phyloP scores from a whole-genome alignment of 2,329 filamentous ascomycete species.

The Colletotrichum lindemuthianum region DNA sequence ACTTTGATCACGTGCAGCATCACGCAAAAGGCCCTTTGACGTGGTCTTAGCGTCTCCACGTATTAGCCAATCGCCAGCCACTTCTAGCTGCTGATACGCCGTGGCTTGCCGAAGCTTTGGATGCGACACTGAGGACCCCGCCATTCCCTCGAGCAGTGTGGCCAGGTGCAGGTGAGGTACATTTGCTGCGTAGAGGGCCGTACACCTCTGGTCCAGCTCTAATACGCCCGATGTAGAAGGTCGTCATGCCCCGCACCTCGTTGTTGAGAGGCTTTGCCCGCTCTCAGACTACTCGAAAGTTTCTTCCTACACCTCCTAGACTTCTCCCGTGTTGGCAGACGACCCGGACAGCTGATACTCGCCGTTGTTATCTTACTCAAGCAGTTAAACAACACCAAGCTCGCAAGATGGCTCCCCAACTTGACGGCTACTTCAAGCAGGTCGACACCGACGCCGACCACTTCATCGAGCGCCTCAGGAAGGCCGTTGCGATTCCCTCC shows the following conservation, averaged over 20 bases:
- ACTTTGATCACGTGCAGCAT: conserved; percentile 1
- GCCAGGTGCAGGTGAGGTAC: conserved; percentile 29
- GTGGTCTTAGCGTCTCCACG: conserved; percentile 28
- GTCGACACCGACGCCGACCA: conserved; percentile 81
- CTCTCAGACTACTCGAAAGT: conserved; percentile 30
- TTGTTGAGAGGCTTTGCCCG: conserved; percentile 40
- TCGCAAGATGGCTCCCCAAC: conserved; percentile 84
- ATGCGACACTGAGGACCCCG: conserved; percentile 30
- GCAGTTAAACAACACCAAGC: conserved; percentile 67
- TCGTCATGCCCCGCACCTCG: conserved; percentile 58
- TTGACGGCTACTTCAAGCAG: conserved; percentile 93
- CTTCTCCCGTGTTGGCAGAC: conserved; percentile 30
- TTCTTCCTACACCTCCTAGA: conserved; percentile 30
- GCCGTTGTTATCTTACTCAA: conserved; percentile 61
- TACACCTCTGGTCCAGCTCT: conserved; percentile 35
- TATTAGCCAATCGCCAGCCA: conserved; percentile 14
- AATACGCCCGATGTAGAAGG: conserved; percentile 36
- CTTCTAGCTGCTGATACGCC: conserved; percentile 31
- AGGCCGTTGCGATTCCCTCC: conserved; percentile 96
- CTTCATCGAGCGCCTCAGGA: conserved; percentile 90
- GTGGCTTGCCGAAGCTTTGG: conserved; percentile 26
- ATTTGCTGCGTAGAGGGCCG: conserved; percentile 10
- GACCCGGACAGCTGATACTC: conserved; percentile 22
- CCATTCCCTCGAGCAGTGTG: conserved; percentile 27
- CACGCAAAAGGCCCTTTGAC: conserved; percentile 26